A percentile compares a stretch with the other conserved stretches of the same genome.
phyloP scores from a whole-genome alignment of 495 filamentous ascomycete species.

The Penicillium salamii region DNA sequence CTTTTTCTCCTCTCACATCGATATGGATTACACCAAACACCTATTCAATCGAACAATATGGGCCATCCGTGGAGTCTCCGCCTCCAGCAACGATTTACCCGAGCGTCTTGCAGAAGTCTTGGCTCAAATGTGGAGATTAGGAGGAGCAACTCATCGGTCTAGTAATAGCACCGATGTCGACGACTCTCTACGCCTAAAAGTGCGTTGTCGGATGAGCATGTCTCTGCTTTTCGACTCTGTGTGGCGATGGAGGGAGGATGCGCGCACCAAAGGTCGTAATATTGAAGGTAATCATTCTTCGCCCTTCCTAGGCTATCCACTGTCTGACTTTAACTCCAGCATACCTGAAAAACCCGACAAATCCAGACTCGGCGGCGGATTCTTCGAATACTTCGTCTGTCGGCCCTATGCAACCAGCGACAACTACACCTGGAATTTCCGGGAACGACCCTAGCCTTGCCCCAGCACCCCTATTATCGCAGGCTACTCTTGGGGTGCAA shows the following conservation, averaged over 20 bases:
- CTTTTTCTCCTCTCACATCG: constrained; percentile 68
- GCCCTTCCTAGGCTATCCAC: too few species aligned
- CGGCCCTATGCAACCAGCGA: constrained; percentile 26
- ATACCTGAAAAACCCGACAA: constrained; percentile 82
- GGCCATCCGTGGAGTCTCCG: constrained; percentile 73
- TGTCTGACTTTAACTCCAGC: constrained; percentile 28
- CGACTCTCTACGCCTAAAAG: constrained; percentile 74
- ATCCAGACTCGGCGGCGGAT: constrained; percentile 74
- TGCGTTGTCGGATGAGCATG: constrained; percentile 89
- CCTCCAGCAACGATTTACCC: constrained; percentile 74
- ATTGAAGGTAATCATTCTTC: constrained; percentile 57
- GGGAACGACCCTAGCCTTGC: constrained; percentile 48
- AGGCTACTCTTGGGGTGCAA: constrained; percentile 32
- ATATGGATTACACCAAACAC: constrained; percentile 67
- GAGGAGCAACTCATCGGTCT: constrained; percentile 45
- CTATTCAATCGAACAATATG: constrained; percentile 76
- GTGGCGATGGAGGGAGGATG: constrained; percentile 90
- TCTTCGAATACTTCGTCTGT: constrained; percentile 63
- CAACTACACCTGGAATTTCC: constrained; percentile 35
- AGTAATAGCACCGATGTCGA: constrained; percentile 49
- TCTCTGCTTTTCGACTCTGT: constrained; percentile 88
- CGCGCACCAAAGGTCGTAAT: constrained; percentile 72
- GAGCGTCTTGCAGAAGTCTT: constrained; percentile 85
- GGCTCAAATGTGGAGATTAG: constrained; percentile 86
- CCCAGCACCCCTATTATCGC: constrained; percentile 38